Evolutionary conservation across 768 basidiomycete genomes (phyloP).

Genomic region (Russula griseocarnosa): DNA sequence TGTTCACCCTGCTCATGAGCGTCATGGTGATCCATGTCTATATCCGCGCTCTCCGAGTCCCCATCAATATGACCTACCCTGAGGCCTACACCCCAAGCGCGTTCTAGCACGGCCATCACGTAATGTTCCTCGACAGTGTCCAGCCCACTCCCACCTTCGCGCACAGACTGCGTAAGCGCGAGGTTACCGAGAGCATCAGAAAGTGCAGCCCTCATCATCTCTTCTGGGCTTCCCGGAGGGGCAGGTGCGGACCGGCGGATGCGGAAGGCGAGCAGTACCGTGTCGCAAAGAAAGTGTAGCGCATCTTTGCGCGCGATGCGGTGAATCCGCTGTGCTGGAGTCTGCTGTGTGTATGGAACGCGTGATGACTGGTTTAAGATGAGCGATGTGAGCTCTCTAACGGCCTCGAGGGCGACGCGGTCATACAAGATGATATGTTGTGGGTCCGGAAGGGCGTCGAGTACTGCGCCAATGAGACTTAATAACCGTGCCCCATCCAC

Average conservation of each 20-base stretch:
- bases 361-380: not conserved
- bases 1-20: not conserved
- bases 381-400: slow-evolving; percentile 17
- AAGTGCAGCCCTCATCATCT: slow-evolving; percentile 1
- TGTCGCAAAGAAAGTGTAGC: slow-evolving; percentile 19
- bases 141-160: slow-evolving; percentile 6
- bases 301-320: slow-evolving; percentile 25
- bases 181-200: slow-evolving; percentile 15
- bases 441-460: not conserved
- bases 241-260: slow-evolving; percentile 1
- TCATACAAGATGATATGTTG: slow-evolving; percentile 1
- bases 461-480: not conserved
- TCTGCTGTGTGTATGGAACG: not conserved
- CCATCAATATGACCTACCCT: slow-evolving; percentile 4
- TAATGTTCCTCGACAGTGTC: slow-evolving; percentile 14
- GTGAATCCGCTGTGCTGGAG: slow-evolving; percentile 7
- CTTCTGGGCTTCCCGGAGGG: not conserved
- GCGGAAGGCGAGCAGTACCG: slow-evolving; percentile 5
- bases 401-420: slow-evolving; percentile 10
- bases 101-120: slow-evolving; percentile 18
- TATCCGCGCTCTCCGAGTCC: not conserved
- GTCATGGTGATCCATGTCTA: not conserved
- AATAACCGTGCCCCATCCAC: slow-evolving; percentile 8
- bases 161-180: slow-evolving; percentile 10
- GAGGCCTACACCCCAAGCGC: slow-evolving; percentile 20